Evolutionary conservation across 2,329 filamentous ascomycete genomes (phyloP).

Genomic region (Botryosphaeria dothidea): DNA sequence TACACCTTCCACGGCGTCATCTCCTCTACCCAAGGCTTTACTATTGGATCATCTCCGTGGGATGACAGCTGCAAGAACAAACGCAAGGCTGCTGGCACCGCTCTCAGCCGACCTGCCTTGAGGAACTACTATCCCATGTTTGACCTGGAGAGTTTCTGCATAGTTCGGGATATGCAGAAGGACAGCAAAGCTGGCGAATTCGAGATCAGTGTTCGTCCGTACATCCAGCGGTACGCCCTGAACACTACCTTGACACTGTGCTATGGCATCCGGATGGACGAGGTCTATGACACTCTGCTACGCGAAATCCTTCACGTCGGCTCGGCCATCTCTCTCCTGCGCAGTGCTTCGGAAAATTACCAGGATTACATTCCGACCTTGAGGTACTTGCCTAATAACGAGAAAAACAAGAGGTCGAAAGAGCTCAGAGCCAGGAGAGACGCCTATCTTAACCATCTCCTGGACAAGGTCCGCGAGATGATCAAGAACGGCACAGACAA

Average conservation of each 20-base stretch:
- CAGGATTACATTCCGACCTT: conserved; percentile 56
- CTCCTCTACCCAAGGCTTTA: conserved; percentile 55
- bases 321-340: conserved; percentile 52
- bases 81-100: conserved; percentile 52
- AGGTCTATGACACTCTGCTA: conserved; percentile 52
- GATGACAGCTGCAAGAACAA: conserved; percentile 57
- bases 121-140: conserved; percentile 55
- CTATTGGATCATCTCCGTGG: conserved; percentile 57
- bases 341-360: conserved; percentile 54
- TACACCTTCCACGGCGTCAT: conserved; percentile 59
- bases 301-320: conserved; percentile 56
- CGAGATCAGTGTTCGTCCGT: conserved; percentile 51
- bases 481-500: conserved; percentile 54
- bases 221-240: conserved; percentile 55
- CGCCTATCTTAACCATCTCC: conserved; percentile 50
- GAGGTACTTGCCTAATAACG: conserved; percentile 54
- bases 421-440: conserved; percentile 51
- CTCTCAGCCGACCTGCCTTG: conserved; percentile 49
- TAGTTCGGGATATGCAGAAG: conserved; percentile 48
- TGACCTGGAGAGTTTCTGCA: conserved; percentile 55
- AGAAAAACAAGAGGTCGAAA: conserved; percentile 50
- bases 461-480: conserved; percentile 54
- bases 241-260: conserved; percentile 58
- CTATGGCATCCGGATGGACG: conserved; percentile 58
- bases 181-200: conserved; percentile 46